Conservation (phyloP, 805 yeast genomes). For the Metschnikowia aberdeeniae region DNA sequence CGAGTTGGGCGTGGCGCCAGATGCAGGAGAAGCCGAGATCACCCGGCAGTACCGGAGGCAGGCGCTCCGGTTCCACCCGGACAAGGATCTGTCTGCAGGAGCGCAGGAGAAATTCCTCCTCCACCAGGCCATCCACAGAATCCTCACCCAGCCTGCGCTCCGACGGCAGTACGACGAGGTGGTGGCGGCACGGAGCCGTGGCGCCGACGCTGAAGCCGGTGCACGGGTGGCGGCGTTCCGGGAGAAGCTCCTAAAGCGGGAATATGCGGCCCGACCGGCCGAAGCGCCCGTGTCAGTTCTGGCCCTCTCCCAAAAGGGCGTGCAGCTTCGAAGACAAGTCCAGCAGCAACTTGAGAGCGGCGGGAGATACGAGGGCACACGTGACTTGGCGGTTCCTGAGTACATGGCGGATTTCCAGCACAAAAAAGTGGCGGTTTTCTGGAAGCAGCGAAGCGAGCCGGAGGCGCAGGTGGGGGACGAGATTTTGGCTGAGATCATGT, state of each 20-base stretch:
- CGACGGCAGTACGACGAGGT: conserved; percentile 30
- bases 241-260: conserved; percentile 27
- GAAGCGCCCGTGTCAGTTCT: background rate
- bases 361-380: conserved; percentile 18
- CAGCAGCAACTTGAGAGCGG: conserved; percentile 6
- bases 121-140: conserved; percentile 28
- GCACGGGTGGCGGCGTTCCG: conserved; percentile 20
- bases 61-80: conserved; percentile 40
- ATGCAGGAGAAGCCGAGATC: conserved; percentile 23
- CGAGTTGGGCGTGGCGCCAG: conserved; percentile 38
- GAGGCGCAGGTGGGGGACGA: conserved; percentile 28
- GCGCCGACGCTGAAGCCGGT: conserved; percentile 15
- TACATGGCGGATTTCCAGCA: conserved; percentile 5
- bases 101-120: conserved; percentile 28
- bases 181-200: conserved; percentile 9
- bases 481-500: conserved; percentile 38
- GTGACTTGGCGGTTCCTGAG: conserved; percentile 17
- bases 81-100: conserved; percentile 29
- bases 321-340: conserved; percentile 8
- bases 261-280: conserved; percentile 3
- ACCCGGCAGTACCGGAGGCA: conserved; percentile 28
- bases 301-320: conserved; percentile 27
- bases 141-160: conserved; percentile 24
- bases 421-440: conserved; percentile 31
- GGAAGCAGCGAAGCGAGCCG: conserved; percentile 43